Conservation (phyloP, 2,329 filamentous ascomycete species). For the Apiospora koreana region DNA sequence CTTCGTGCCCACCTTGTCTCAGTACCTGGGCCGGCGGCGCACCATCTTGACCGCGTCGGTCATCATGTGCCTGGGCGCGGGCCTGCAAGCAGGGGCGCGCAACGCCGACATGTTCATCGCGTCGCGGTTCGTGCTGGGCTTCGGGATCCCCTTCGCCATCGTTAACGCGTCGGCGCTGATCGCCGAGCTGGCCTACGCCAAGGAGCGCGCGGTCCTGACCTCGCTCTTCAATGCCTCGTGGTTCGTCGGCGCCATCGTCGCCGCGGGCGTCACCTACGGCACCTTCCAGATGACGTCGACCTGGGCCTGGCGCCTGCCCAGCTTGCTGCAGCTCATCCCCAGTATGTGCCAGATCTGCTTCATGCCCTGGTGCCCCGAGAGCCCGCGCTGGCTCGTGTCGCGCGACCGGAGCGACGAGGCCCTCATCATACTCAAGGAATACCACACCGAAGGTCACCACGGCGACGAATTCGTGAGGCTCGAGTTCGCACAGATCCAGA, state of each 20-base stretch:
- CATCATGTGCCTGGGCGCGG: conserved; percentile 16
- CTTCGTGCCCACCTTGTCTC: conserved; percentile 38
- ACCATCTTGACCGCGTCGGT: conserved; percentile 44
- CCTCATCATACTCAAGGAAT: conserved; percentile 41
- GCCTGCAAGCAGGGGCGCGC: conserved; percentile 48
- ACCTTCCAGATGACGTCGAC: conserved; percentile 41
- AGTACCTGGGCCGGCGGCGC: conserved; percentile 44
- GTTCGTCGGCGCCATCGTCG: conserved; percentile 46
- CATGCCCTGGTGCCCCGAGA: conserved; percentile 44
- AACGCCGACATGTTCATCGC: conserved; percentile 49
- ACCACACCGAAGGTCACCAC: conserved; percentile 53
- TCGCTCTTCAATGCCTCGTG: conserved; percentile 57
- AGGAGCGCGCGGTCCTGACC: conserved; percentile 53
- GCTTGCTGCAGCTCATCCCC: conserved; percentile 39
- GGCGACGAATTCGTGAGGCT: conserved; percentile 53
- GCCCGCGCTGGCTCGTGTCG: conserved; percentile 43
- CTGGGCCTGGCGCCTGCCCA: conserved; percentile 44
- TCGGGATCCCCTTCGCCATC: conserved; percentile 44
- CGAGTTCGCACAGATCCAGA: conserved; percentile 57
- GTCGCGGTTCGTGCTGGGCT: conserved; percentile 46
- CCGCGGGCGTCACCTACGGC: conserved; percentile 43
- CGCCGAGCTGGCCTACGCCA: conserved; percentile 55
- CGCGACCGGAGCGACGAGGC: conserved; percentile 42
- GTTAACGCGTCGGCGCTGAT: conserved; percentile 45
- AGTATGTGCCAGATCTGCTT: conserved; percentile 35